Evolutionary conservation across 2,329 filamentous ascomycete species (phyloP).

Genomic region (Sporothrix inflata): DNA sequence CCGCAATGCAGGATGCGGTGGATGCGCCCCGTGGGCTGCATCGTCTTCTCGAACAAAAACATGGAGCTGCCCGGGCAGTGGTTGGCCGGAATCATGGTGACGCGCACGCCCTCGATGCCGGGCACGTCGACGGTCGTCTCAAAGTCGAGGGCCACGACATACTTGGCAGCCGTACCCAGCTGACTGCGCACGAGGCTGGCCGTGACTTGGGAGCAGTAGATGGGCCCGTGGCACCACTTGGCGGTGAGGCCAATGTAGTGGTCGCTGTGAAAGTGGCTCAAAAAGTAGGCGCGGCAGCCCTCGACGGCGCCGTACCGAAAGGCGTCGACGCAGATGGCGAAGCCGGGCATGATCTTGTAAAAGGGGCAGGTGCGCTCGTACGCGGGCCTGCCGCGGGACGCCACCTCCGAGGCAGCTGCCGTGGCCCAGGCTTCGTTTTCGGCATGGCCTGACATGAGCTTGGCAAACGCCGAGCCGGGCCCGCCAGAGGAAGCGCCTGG

Average conservation of each 20-base stretch:
- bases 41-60: constrained; percentile 84
- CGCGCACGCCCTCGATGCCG: constrained; percentile 76
- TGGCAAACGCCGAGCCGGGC: constrained; percentile 77
- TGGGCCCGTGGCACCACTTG: constrained; percentile 89
- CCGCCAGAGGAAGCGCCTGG: not conserved
- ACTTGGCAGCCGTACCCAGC: constrained; percentile 81
- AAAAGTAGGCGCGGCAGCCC: constrained; percentile 90
- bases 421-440: constrained; percentile 89
- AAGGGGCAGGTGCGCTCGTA: constrained; percentile 94
- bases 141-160: constrained; percentile 83
- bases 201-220: constrained; percentile 94
- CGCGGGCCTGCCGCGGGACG: constrained; percentile 80
- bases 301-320: constrained; percentile 94
- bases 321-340: constrained; percentile 92
- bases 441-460: constrained; percentile 88
- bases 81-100: constrained; percentile 96
- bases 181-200: constrained; percentile 87
- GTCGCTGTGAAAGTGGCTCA: constrained; percentile 97
- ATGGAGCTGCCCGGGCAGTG: constrained; percentile 95
- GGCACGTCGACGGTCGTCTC: constrained; percentile 79
- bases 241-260: constrained; percentile 92
- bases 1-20: constrained; percentile 93
- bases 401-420: constrained; percentile 77
- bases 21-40: constrained; percentile 55
- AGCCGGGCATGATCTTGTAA: constrained; percentile 95